A percentile compares a stretch with the other conserved stretches of the same genome.
Evolutionary conservation across 768 basidiomycete genomes (phyloP).

Genomic region (Collybiopsis confluens): DNA sequence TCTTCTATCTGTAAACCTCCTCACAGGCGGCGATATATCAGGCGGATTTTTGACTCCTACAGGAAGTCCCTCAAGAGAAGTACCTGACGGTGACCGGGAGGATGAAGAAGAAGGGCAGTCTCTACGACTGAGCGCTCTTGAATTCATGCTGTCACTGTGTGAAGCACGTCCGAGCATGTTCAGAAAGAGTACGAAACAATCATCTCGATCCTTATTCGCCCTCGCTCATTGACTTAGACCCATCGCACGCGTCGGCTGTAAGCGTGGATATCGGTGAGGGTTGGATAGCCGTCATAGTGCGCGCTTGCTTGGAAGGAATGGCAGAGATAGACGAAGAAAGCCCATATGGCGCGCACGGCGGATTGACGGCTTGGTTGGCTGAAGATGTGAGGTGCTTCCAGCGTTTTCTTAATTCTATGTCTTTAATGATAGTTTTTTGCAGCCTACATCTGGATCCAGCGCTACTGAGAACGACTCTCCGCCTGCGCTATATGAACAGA

Average conservation of each 20-base stretch:
- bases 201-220: not conserved
- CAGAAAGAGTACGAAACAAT: not conserved
- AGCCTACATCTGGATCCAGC: constrained; percentile 62
- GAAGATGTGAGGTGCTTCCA: constrained; percentile 57
- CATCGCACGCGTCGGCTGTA: not conserved
- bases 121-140: constrained; percentile 68
- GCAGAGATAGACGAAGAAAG: constrained; percentile 67
- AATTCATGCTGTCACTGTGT: constrained; percentile 78
- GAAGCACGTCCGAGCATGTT: constrained; percentile 67
- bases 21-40: not conserved
- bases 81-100: constrained; percentile 14
- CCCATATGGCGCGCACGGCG: constrained; percentile 21
- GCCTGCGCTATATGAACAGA: constrained; percentile 77
- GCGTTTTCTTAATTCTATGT: not conserved
- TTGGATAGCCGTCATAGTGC: constrained; percentile 67
- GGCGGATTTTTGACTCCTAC: not conserved
- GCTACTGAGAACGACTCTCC: constrained; percentile 59
- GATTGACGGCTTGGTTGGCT: constrained; percentile 57
- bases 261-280: constrained; percentile 56
- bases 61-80: constrained; percentile 2
- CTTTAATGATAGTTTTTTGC: constrained; percentile 5
- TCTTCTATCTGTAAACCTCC: constrained; percentile 25
- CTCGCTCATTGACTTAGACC: not conserved
- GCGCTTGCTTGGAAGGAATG: constrained; percentile 81
- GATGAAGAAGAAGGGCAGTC: constrained; percentile 66